Conservation (phyloP, 768 basidiomycete genomes). For the Boletus reticulatus region DNA sequence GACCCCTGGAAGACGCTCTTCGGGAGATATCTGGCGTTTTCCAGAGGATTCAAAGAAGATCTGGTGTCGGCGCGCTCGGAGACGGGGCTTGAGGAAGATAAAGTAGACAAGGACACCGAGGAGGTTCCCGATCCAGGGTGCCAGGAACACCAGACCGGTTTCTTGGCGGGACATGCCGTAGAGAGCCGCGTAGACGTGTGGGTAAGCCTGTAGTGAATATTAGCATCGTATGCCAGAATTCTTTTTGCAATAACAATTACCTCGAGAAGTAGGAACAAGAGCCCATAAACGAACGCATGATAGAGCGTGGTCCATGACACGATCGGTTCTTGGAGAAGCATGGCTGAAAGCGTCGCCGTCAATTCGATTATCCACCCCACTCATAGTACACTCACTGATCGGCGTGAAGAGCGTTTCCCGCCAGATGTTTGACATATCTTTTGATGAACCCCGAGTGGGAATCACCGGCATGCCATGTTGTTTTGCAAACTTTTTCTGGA, state of each 20-base stretch:
- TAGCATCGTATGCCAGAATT: neutral
- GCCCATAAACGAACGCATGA: slow-evolving; percentile 28
- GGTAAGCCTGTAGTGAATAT: slow-evolving; percentile 18
- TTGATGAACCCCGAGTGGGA: neutral
- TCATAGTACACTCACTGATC: slow-evolving; percentile 19
- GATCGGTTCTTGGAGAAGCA: slow-evolving; percentile 26
- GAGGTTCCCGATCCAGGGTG: slow-evolving; percentile 26
- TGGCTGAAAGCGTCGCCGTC: slow-evolving; percentile 13
- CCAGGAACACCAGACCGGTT: slow-evolving; percentile 22
- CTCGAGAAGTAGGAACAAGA: slow-evolving; percentile 30
- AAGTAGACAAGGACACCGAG: slow-evolving; percentile 28
- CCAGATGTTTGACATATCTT: slow-evolving; percentile 10
- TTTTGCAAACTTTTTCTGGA: slow-evolving; percentile 17
- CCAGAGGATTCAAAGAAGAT: slow-evolving; percentile 20
- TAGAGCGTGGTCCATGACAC: slow-evolving; percentile 27
- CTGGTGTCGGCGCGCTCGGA: slow-evolving; percentile 14
- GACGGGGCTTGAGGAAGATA: slow-evolving; percentile 21
- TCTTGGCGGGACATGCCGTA: slow-evolving; percentile 27
- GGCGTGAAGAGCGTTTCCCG: slow-evolving; percentile 23
- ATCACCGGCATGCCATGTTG: slow-evolving; percentile 1
- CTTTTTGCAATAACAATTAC: neutral
- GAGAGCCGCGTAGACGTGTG: slow-evolving; percentile 16
- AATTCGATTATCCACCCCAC: neutral
- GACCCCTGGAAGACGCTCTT: slow-evolving; percentile 28
- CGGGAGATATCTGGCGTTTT: slow-evolving; percentile 23